Conservation (phyloP, 2,329 filamentous ascomycete genomes). For the Fusarium drepaniforme region DNA sequence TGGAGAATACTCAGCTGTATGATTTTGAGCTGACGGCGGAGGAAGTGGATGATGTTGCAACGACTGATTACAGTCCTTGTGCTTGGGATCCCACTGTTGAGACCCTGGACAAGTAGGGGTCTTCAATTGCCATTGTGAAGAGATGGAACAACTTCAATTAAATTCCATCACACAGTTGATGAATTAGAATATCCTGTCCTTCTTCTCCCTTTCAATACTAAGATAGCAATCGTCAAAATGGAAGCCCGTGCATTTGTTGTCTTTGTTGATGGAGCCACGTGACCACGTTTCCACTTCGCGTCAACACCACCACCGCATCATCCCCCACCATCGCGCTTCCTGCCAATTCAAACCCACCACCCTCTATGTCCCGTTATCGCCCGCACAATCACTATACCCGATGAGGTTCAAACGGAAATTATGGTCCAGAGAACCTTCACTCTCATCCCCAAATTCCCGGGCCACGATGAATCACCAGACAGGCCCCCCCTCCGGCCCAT, state of each 20-base stretch:
- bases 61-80: slow-evolving; percentile 64
- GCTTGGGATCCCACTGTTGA: slow-evolving; percentile 68
- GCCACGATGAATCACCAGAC: slow-evolving; percentile 35
- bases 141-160: background rate
- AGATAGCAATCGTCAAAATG: background rate
- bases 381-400: slow-evolving; percentile 5
- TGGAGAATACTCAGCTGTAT: slow-evolving; percentile 69
- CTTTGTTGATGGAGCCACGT: slow-evolving; percentile 36
- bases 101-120: slow-evolving; percentile 55
- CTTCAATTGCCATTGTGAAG: background rate
- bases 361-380: background rate
- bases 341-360: slow-evolving; percentile 4
- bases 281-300: slow-evolving; percentile 44
- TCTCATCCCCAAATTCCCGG: slow-evolving; percentile 52
- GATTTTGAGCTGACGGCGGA: slow-evolving; percentile 68
- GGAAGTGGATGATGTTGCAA: slow-evolving; percentile 64
- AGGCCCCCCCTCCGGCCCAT: slow-evolving; percentile 47
- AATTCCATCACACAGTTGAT: background rate
- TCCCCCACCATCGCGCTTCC: slow-evolving; percentile 26
- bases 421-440: slow-evolving; percentile 61
- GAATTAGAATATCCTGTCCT: background rate
- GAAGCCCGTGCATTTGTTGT: background rate
- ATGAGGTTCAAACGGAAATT: slow-evolving; percentile 33
- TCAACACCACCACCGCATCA: slow-evolving; percentile 5
- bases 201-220: background rate